Base-by-base conservation (phyloP, 2,329 filamentous ascomycete genomes). In the Talaromyces sp. region DNA sequence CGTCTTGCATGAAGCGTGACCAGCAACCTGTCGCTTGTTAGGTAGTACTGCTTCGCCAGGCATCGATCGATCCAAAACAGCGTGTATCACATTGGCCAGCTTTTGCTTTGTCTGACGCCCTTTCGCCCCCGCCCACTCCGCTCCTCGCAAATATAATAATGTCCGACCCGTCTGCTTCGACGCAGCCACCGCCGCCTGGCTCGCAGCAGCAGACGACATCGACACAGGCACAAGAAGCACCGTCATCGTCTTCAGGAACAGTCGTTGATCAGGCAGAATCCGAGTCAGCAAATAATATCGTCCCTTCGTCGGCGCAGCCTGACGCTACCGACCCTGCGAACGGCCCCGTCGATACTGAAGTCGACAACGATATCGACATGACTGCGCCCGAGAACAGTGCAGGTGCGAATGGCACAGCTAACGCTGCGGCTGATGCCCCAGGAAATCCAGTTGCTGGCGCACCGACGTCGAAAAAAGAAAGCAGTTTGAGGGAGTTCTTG, bases 401-500 rank as follows among this genome's bases (percentile, higher is more conserved):
- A 46, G 64, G 61, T n/a, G 62, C 62, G 8, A 61, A 54, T 41
- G 65, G 62, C 51, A 58, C 61, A 32, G 48, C 55, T 31, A 53
- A 50, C 24, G 14, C 19, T 27, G 21, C 32, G 12, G 51, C 53
- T 14, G 32, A 61, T 56, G 62, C 64, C 0, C 57, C 61, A 48
- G 66, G 64, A 17, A 67, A 71, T 50, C 61, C 67, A 6, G 64
- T 61, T 14, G 65, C 56, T n/a, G 57, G 46, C 6, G 75, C 81
- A 6, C 74, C 81, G 48, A 87, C 89, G 1, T 88, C 88, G 57
- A 91, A 92, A 73, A 97, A 97, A 77, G 94, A 99, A 77, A 88
- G 89, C 21, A 96, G 90, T 43, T 79, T 99, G 65, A 89, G 92
- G 71, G 93, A 97, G 76, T 97, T 99, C 72, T 77, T 99, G 19